These are phyloP conservation scores for Betula pendula DNA, from an alignment of 306 rosid genomes.

Conservation along the genomic window DNA sequence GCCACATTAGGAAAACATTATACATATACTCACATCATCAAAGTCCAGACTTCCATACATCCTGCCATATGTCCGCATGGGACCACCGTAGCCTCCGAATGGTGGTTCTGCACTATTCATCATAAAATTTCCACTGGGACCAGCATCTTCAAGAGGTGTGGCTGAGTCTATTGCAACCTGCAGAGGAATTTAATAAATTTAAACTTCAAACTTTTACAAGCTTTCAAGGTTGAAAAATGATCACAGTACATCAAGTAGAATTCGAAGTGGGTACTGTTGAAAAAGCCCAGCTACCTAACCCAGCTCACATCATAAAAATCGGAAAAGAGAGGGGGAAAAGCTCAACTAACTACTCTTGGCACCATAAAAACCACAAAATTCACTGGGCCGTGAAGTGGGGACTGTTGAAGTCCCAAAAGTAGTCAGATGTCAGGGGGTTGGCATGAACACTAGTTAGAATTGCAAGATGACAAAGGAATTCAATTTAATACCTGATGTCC, in stretches of 20 bases:
- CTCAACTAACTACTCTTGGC: not conserved
- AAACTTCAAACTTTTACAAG: not conserved
- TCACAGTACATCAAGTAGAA: not conserved
- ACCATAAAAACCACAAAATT: not conserved
- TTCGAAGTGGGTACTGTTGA: not conserved
- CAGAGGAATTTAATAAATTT: slow-evolving; percentile 18
- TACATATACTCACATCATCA: slow-evolving; percentile 72
- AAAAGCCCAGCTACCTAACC: not conserved
- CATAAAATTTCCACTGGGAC: slow-evolving; percentile 66
- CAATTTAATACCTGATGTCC: slow-evolving; percentile 74
- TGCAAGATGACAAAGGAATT: slow-evolving; percentile 5
- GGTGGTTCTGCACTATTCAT: slow-evolving; percentile 62
- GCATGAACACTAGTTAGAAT: not conserved
- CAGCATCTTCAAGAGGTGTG: slow-evolving; percentile 84
- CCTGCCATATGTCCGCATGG: slow-evolving; percentile 85
- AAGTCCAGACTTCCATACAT: slow-evolving; percentile 88
- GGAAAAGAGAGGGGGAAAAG: not conserved
- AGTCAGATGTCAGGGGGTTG: not conserved
- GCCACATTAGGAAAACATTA: not conserved
- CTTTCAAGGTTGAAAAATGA: not conserved
- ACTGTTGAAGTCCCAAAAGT: not conserved
- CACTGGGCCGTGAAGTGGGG: not conserved
- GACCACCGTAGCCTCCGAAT: slow-evolving; percentile 77
- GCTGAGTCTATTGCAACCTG: slow-evolving; percentile 83
- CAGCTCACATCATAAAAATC: not conserved